Base-by-base conservation (phyloP, 345 rosid species). In the Gossypioides kirkii region DNA sequence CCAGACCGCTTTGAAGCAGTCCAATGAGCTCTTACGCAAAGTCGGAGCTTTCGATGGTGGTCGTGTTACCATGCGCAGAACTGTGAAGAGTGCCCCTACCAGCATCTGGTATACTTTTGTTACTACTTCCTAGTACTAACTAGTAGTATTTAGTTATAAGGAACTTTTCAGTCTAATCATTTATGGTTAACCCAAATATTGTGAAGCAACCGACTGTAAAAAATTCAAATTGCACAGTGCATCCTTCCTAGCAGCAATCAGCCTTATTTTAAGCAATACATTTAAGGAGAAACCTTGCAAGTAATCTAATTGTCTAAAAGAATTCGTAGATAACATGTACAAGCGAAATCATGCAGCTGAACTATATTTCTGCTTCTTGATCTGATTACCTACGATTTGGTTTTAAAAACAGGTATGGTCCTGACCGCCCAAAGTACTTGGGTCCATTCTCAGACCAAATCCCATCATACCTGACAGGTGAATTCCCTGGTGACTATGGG, bases 371-470 rank as follows among this genome's bases (percentile, higher is more conserved):
- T 56, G 32, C 7, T 41, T 70, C 41, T 25, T 53, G 5, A 71
- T 71, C 68, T 78, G 71, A 70, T 12, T 45, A 17, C 3, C 64
- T 72, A 55, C 53, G 17, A 70, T 18, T 61, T 66, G 77, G 32
- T 32, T 47, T 43, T 62, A 38, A 61, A 25, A 66, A 81, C 81
- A 93, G 97, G 97, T 94, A 94, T 23, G 98, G 98, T 68, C 89
- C 94, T 49, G 98, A 94, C 87, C 93, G 98, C 63, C 98, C 97
- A 8, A 94, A 94, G 83, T 94, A 82, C 85, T 82, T 91, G 84
- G 98, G 98, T 12, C 97, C 98, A 70, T 94, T 90, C 89, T 91
- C 96, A 0, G 97, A 93, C 87, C 96, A 91, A 81, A 93, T 88
- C 16, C 97, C 97, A 17, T 89, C 97, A 0, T 89, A 91, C 90